phyloP scores from a whole-genome alignment of 1,284 basidiomycete genomes.

The Blastosporella zonata region DNA sequence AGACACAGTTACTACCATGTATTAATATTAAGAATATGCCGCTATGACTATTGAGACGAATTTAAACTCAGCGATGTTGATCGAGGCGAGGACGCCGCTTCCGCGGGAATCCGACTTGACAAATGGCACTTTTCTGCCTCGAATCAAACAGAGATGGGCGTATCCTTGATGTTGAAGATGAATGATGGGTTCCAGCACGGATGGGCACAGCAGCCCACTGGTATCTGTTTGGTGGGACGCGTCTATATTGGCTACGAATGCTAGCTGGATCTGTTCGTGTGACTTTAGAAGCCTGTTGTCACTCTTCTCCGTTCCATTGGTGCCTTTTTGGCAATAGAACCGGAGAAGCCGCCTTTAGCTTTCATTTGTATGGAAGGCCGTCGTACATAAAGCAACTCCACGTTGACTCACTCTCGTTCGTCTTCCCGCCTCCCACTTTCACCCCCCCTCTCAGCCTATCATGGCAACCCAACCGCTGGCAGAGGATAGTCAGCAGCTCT shows the following conservation, averaged over 20 bases:
- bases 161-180: slow-evolving; percentile 17
- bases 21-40: neutral
- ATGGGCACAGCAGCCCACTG: slow-evolving; percentile 18
- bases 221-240: slow-evolving; percentile 9
- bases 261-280: slow-evolving; percentile 29
- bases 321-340: slow-evolving; percentile 46
- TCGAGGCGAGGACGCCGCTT: slow-evolving; percentile 24
- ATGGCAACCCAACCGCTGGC: slow-evolving; percentile 57
- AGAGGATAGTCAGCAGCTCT: slow-evolving; percentile 58
- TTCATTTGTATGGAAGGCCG: slow-evolving; percentile 40
- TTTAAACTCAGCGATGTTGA: slow-evolving; percentile 31
- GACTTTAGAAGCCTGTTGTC: slow-evolving; percentile 37
- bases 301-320: slow-evolving; percentile 36
- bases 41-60: slow-evolving; percentile 5
- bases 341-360: slow-evolving; percentile 39
- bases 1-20: slow-evolving; percentile 9
- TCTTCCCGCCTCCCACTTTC: slow-evolving; percentile 33
- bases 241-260: slow-evolving; percentile 11
- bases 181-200: slow-evolving; percentile 18
- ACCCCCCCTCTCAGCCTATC: slow-evolving; percentile 34
- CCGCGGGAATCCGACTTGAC: slow-evolving; percentile 29
- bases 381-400: slow-evolving; percentile 42
- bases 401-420: slow-evolving; percentile 26
- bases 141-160: slow-evolving; percentile 21
- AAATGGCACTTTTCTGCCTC: slow-evolving; percentile 8